These are phyloP conservation scores for Pseudomassariella vexata DNA, from an alignment of 2,329 filamentous ascomycete species.

Conservation along the genomic window DNA sequence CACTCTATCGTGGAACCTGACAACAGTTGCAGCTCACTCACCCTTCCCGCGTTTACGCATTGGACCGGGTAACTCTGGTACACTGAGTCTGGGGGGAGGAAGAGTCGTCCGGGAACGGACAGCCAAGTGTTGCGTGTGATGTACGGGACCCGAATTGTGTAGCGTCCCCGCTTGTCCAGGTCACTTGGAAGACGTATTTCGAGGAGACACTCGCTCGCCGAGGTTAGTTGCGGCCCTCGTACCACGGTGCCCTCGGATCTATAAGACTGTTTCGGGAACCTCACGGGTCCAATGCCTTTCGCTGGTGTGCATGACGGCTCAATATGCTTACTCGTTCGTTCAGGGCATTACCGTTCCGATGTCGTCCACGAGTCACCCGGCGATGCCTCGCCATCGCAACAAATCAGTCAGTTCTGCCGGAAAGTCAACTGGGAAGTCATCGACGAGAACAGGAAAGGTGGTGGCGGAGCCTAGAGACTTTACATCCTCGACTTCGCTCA, in stretches of 20 bases:
- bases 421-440: conserved; percentile 46
- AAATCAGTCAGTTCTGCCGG: conserved; percentile 50
- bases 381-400: conserved; percentile 51
- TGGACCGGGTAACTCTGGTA: conserved; percentile 13
- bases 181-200: conserved; percentile 29
- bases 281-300: background rate
- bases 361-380: conserved; percentile 45
- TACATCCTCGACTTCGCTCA: conserved; percentile 39
- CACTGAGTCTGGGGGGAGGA: conserved; percentile 19
- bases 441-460: conserved; percentile 37
- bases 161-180: conserved; percentile 32
- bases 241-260: conserved; percentile 6
- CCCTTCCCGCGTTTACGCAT: conserved; percentile 13
- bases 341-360: conserved; percentile 39
- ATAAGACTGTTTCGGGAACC: conserved; percentile 7
- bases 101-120: conserved; percentile 29
- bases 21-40: conserved; percentile 14
- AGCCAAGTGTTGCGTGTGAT: conserved; percentile 35
- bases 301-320: conserved; percentile 5
- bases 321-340: conserved; percentile 16
- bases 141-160: conserved; percentile 33
- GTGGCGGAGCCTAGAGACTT: conserved; percentile 44
- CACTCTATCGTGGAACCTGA: conserved; percentile 18
- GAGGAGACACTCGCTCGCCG: conserved; percentile 22
- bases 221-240: conserved; percentile 19